phyloP scores from a whole-genome alignment of 805 yeast genomes.

The Hanseniaspora hatyaiensis region DNA sequence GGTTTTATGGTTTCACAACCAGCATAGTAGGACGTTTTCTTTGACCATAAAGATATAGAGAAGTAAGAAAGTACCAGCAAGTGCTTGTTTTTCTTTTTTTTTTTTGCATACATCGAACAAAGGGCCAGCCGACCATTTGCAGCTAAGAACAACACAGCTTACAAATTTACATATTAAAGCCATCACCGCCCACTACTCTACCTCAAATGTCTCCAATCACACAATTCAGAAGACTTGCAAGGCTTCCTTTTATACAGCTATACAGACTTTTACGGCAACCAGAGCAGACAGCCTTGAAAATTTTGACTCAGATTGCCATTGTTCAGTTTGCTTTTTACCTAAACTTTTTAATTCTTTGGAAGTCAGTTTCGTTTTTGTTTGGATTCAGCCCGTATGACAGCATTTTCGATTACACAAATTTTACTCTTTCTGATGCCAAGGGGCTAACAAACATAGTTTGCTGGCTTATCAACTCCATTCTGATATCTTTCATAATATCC shows the following conservation, averaged over 20 bases:
- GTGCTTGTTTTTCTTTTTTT: no score
- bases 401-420: constrained; percentile 58
- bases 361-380: neutral
- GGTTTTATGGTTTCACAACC: no score
- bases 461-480: constrained; percentile 74
- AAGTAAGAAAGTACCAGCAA: no score
- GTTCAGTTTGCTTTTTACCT: constrained; percentile 6
- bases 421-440: constrained; percentile 42
- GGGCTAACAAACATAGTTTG: constrained; percentile 63
- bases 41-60: no score
- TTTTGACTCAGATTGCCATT: neutral
- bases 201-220: neutral
- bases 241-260: constrained; percentile 5
- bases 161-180: neutral
- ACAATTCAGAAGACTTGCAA: constrained; percentile 6
- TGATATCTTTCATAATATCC: constrained; percentile 76
- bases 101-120: no score
- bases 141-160: neutral
- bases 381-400: neutral
- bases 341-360: constrained; percentile 9
- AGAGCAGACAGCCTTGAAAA: constrained; percentile 5
- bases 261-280: constrained; percentile 5
- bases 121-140: neutral
- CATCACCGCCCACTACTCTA: neutral
- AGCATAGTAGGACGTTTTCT: no score